phyloP scores from a whole-genome alignment of 371 early-diverging fungal species.

The Astathelohania contejeani region DNA sequence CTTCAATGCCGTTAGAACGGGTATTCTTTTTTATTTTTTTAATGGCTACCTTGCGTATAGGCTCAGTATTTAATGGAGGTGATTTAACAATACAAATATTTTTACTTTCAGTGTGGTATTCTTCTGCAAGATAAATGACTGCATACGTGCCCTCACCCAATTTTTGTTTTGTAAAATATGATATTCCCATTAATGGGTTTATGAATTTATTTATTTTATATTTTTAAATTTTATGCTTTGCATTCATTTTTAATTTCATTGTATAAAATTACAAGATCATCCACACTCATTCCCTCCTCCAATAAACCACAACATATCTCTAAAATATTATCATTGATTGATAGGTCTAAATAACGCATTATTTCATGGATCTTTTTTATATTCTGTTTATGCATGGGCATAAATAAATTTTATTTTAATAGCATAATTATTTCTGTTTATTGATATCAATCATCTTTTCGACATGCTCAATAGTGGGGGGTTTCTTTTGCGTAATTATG shows the following conservation, averaged over 20 bases:
- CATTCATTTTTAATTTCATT: too few relatives aligned
- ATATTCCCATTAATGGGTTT: too few relatives aligned
- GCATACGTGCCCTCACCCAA: constrained; percentile 62
- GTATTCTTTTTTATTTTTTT: constrained; percentile 50
- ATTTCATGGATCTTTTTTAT: too few relatives aligned
- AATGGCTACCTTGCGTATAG: constrained; percentile 48
- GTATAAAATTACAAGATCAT: too few relatives aligned
- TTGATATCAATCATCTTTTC: constrained; percentile 35
- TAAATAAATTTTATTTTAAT: too few relatives aligned
- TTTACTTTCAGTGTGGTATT: constrained; percentile 54
- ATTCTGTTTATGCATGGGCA: too few relatives aligned
- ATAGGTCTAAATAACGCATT: too few relatives aligned
- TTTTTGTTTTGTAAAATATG: constrained; percentile 40
- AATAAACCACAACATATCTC: too few relatives aligned
- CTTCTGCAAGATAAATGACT: constrained; percentile 56
- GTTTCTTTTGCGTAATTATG: constrained; percentile 2
- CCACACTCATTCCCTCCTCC: too few relatives aligned
- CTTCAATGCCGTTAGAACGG: constrained; percentile 58
- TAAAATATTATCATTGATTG: too few relatives aligned
- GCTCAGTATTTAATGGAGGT: constrained; percentile 58
- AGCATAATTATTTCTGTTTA: constrained; percentile 32
- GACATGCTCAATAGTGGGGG: constrained; percentile 26
- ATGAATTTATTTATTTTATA: too few relatives aligned
- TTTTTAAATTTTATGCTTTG: too few relatives aligned
- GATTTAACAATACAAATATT: constrained; percentile 86